A percentile compares a stretch with the other conserved stretches of the same genome.
These are phyloP conservation scores for Podospora didyma DNA, from an alignment of 495 filamentous ascomycete genomes.

Conservation along the genomic window DNA sequence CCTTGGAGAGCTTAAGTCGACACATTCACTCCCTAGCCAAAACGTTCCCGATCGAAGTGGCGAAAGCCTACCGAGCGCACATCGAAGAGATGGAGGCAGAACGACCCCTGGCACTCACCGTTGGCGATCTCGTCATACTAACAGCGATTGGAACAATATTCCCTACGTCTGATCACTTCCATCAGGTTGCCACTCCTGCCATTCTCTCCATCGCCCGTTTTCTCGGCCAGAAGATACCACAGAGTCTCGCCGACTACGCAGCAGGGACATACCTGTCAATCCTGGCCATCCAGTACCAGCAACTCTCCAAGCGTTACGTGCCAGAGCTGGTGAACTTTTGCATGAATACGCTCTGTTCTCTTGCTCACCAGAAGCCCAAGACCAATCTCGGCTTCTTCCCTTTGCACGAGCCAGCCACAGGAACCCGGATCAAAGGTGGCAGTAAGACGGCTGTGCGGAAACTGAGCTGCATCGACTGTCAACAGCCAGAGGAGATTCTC, in stretches of 20 bases:
- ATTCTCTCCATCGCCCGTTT: conserved; percentile 76
- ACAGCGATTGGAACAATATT: conserved; percentile 82
- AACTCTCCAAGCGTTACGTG: conserved; percentile 74
- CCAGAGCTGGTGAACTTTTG: conserved; percentile 83
- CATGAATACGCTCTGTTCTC: conserved; percentile 67
- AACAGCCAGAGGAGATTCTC: conserved; percentile 13
- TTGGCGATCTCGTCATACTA: conserved; percentile 75
- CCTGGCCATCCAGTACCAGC: conserved; percentile 75
- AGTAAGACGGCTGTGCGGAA: conserved; percentile 32
- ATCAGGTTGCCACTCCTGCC: conserved; percentile 85
- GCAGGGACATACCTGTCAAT: conserved; percentile 75
- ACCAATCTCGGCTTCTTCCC: conserved; percentile 55
- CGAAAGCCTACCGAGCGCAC: conserved; percentile 68
- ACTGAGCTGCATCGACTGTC: conserved; percentile 52
- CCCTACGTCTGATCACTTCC: conserved; percentile 94
- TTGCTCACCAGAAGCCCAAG: conserved; percentile 51
- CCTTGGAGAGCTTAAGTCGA: conserved; percentile 38
- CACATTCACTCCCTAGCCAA: conserved; percentile 68
- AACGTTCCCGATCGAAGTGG: conserved; percentile 70
- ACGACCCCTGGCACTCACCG: conserved; percentile 56
- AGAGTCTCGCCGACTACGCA: conserved; percentile 57
- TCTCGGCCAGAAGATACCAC: conserved; percentile 71
- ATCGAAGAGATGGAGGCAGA: conserved; percentile 60
- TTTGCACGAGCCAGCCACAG: conserved; percentile 50
- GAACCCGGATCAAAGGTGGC: conserved; percentile 48